These are phyloP conservation scores for Hyaloscypha bicolor DNA, from an alignment of 495 filamentous ascomycete genomes.

Conservation along the genomic window DNA sequence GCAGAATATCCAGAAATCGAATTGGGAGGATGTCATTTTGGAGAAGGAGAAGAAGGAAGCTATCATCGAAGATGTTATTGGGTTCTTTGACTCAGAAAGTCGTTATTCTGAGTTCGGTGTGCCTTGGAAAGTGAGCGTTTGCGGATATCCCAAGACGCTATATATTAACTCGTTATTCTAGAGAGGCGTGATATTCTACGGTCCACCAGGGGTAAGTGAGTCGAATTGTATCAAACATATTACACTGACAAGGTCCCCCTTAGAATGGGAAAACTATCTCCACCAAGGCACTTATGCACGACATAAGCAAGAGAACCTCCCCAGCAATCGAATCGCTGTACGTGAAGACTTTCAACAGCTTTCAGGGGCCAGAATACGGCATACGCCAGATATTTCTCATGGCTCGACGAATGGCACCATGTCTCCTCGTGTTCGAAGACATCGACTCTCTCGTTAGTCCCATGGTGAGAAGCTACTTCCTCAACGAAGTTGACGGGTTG, in stretches of 20 bases:
- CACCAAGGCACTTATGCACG: conserved; percentile 67
- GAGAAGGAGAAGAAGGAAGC: conserved; percentile 60
- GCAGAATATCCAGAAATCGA: conserved; percentile 53
- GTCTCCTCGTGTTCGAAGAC: conserved; percentile 63
- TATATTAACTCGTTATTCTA: conserved; percentile 33
- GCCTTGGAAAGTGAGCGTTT: conserved; percentile 55
- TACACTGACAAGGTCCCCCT: not conserved
- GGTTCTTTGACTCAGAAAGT: conserved; percentile 58
- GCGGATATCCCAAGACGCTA: not conserved
- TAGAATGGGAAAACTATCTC: conserved; percentile 69
- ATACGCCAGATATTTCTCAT: conserved; percentile 52
- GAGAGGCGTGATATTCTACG: conserved; percentile 59
- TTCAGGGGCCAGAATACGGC: conserved; percentile 44
- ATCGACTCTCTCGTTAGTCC: conserved; percentile 62
- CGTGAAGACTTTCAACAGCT: conserved; percentile 51
- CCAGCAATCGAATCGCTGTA: conserved; percentile 52
- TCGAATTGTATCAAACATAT: not conserved
- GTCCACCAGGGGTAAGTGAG: conserved; percentile 49
- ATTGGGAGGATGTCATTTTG: conserved; percentile 70
- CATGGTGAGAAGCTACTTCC: conserved; percentile 61
- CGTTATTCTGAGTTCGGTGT: conserved; percentile 60
- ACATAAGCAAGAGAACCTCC: conserved; percentile 42
- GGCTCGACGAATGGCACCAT: conserved; percentile 54
- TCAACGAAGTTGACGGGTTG: conserved; percentile 73
- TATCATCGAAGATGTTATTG: conserved; percentile 58